Evolutionary conservation across 163 green algal species (phyloP).

Genomic region (Coccomyxa subellipsoidea): DNA sequence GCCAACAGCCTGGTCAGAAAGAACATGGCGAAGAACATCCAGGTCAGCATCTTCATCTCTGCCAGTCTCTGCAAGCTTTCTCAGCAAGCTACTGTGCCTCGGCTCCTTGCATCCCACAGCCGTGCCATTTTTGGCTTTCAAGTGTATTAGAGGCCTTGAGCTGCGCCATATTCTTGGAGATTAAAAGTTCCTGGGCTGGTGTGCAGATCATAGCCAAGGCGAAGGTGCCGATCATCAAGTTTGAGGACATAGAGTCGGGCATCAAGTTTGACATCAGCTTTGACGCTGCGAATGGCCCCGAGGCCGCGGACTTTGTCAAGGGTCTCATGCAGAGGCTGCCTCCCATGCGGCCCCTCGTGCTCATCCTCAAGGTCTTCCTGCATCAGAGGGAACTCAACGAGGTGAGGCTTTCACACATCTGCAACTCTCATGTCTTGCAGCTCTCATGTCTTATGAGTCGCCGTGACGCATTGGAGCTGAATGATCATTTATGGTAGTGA

Average conservation of each 20-base stretch:
- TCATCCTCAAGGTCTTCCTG: slow-evolving; percentile 88
- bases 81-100: no score
- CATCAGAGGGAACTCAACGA: slow-evolving; percentile 94
- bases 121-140: no score
- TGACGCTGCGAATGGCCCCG: slow-evolving; percentile 75
- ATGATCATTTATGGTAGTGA: no score
- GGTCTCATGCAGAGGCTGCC: slow-evolving; percentile 45
- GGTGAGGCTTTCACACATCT: slow-evolving; percentile 34
- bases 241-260: slow-evolving; percentile 70
- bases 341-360: slow-evolving; percentile 54
- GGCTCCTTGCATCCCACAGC: no score
- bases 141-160: no score
- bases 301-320: slow-evolving; percentile 45
- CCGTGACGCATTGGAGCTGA: no score
- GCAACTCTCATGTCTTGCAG: no score
- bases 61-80: no score
- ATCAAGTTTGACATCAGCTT: slow-evolving; percentile 91
- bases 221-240: slow-evolving; percentile 97
- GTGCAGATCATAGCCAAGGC: slow-evolving; percentile 84
- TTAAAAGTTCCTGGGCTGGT: no score
- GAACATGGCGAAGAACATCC: slow-evolving; percentile 67
- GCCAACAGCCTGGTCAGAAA: slow-evolving; percentile 45
- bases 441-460: no score
- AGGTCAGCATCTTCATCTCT: slow-evolving; percentile 47
- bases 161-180: no score